Percentiles rank a stretch among this genome's conserved stretches.
Conservation (phyloP, 139 green algal species). For the Astrephomene gubernaculifera region DNA sequence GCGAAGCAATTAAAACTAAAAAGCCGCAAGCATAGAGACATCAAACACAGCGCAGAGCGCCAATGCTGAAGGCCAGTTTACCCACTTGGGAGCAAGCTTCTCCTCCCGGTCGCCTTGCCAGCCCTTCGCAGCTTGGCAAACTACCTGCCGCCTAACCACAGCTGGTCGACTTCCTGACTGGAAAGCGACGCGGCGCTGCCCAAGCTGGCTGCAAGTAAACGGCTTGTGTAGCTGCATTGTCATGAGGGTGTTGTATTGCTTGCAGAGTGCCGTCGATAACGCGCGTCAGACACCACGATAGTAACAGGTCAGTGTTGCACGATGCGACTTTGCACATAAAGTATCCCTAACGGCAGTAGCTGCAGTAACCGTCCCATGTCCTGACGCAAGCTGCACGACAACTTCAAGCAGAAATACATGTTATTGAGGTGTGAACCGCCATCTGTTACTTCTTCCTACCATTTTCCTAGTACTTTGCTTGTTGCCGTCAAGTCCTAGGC, state of each 20-base stretch:
- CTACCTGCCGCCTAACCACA: background rate
- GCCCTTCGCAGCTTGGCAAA: background rate
- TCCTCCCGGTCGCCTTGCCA: constrained; percentile 23
- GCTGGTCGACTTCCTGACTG: background rate
- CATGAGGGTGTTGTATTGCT: no score
- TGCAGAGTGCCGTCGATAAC: background rate
- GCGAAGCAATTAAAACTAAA: no score
- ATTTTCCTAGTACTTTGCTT: no score
- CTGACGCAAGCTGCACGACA: no score
- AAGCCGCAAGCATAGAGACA: background rate
- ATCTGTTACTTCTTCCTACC: no score
- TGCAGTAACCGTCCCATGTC: background rate
- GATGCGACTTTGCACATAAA: background rate
- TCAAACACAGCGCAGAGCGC: background rate
- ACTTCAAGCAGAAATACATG: no score
- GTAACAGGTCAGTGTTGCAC: background rate
- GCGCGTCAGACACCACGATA: background rate
- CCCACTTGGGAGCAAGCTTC: constrained; percentile 39
- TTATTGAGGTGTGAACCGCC: no score
- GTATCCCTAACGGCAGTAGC: background rate
- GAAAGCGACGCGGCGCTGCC: background rate
- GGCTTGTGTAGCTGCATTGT: constrained; percentile 12
- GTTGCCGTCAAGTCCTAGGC: no score
- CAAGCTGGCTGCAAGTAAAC: background rate
- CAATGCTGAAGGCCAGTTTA: background rate